Evolutionary conservation across 192 early-diverging fungal genomes (phyloP), one percentile per base, ranked within the genome.

Genomic region (Backusella liffmaniae): DNA sequence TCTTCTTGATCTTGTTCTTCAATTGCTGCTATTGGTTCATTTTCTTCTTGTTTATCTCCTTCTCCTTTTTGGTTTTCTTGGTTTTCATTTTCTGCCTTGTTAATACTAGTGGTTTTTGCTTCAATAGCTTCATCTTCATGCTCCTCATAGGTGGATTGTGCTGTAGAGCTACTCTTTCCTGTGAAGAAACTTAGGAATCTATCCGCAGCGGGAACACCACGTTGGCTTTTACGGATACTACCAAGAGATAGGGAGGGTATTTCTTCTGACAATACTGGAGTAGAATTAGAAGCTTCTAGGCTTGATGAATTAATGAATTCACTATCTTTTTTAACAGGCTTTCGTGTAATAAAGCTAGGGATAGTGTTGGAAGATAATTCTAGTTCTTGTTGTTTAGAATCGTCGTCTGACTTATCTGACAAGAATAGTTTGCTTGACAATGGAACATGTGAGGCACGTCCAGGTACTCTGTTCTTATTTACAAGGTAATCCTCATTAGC

Each of bases 301-400:
- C 0, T 12, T 26, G 18, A 12, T 23, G 21, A 23, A 41, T 12
- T 0, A 5, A 2, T 67, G 0, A 23, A 23, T 41, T 39, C 67
- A 41, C 21, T n/a, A 37, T 69, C 67, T 21, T 36, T 35, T 21
- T 69, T 69, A 37, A 69, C 18, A 21, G 67, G 67, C 18, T 69
- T 69, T 69, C 67, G n/a, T 35, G 67, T 69, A 13, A 69, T 69
- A 69, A 69, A 69, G 21, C 67, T 69, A 21, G 67, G n/a, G 12
- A 26, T 21, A 3, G 8, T 69, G 18, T 0, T 69, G 10, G 36
- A 41, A 39, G 67, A 36, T 21, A 23, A 26, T 41, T 37, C 35
- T 13, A n/a, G 36, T 12, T 41, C 67, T 13, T 39, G 21, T 12
- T 35, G 67, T 26, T 36, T 69, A 26, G 7, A 12, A 10, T 35